Percentiles rank a stretch among this genome's conserved stretches.
Conservation (phyloP, 2,329 filamentous ascomycete species). For the Huntiella bhutanensis region DNA sequence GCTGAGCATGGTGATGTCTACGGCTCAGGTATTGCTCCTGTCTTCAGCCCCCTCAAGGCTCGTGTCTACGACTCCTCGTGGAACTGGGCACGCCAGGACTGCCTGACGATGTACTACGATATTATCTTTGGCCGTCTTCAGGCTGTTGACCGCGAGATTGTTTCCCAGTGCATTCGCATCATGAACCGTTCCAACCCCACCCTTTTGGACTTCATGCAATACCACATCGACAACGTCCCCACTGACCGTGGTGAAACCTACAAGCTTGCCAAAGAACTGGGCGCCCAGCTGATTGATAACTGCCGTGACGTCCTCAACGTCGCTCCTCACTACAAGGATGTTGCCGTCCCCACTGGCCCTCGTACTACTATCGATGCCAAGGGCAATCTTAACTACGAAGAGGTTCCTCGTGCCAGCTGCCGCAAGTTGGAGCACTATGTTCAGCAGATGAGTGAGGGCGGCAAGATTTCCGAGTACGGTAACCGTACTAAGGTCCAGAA, state of each 20-base stretch:
- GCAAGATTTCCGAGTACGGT: constrained; percentile 96
- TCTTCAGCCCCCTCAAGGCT: constrained; percentile 84
- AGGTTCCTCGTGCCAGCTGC: constrained; percentile 70
- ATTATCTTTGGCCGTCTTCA: constrained; percentile 93
- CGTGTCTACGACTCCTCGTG: constrained; percentile 94
- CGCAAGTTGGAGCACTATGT: constrained; percentile 98
- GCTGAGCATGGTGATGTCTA: constrained; percentile 95
- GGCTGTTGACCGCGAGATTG: constrained; percentile 89
- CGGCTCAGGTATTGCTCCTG: constrained; percentile 79
- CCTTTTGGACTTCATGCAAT: constrained; percentile 97
- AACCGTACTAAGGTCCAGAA: constrained; percentile 97
- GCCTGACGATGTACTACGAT: constrained; percentile 96
- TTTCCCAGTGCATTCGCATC: constrained; percentile 94
- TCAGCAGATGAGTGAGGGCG: constrained; percentile 93
- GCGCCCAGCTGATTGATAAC: constrained; percentile 86
- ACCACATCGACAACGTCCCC: constrained; percentile 97
- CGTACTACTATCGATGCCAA: constrained; percentile 82
- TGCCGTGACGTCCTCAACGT: constrained; percentile 78
- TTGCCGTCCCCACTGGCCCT: constrained; percentile 76
- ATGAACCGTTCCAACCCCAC: constrained; percentile 98
- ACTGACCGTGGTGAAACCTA: constrained; percentile 95
- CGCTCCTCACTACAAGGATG: constrained; percentile 88
- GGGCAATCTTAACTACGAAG: constrained; percentile 82
- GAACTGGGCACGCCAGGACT: constrained; percentile 98
- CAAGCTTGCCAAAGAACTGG: constrained; percentile 88